A percentile compares a stretch with the other conserved stretches of the same genome.
Conservation (phyloP, 2,329 filamentous ascomycete genomes). For the Orbilia blumenaviensis region DNA sequence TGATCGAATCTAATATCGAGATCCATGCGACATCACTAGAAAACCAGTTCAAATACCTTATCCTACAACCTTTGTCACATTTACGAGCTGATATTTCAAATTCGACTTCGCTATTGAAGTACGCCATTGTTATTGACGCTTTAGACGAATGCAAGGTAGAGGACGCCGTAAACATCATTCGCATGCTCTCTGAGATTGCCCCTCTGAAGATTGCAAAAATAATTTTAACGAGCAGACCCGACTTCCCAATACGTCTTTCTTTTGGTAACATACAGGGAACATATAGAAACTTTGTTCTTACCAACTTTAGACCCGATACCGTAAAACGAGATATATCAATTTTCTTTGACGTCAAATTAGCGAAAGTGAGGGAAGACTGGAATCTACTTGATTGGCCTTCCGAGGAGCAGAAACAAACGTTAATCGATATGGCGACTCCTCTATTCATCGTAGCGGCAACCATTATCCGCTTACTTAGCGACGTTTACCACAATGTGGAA, state of each 20-base stretch:
- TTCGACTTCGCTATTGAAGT: neutral
- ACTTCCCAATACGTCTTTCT: conserved; percentile 53
- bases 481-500: too few species aligned
- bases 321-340: conserved; percentile 58
- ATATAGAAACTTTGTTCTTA: conserved; percentile 37
- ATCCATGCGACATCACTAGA: conserved; percentile 55
- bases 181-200: conserved; percentile 33
- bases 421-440: conserved; percentile 54
- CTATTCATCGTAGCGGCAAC: conserved; percentile 58
- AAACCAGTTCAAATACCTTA: conserved; percentile 63
- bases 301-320: neutral
- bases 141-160: conserved; percentile 58
- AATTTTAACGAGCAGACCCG: conserved; percentile 56
- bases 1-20: neutral
- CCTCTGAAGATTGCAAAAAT: conserved; percentile 50
- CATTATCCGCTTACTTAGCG: conserved; percentile 57
- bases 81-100: neutral
- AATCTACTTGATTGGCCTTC: conserved; percentile 51
- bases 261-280: conserved; percentile 41
- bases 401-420: conserved; percentile 34
- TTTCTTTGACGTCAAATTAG: conserved; percentile 53
- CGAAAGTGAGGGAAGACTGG: conserved; percentile 32
- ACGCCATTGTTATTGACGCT: conserved; percentile 58
- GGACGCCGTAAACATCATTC: conserved; percentile 54
- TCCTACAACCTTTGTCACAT: conserved; percentile 60